Evolutionary conservation across 2,329 filamentous ascomycete species (phyloP), one percentile per base, ranked within the genome.

Genomic region (Pyrenochaeta sp.): DNA sequence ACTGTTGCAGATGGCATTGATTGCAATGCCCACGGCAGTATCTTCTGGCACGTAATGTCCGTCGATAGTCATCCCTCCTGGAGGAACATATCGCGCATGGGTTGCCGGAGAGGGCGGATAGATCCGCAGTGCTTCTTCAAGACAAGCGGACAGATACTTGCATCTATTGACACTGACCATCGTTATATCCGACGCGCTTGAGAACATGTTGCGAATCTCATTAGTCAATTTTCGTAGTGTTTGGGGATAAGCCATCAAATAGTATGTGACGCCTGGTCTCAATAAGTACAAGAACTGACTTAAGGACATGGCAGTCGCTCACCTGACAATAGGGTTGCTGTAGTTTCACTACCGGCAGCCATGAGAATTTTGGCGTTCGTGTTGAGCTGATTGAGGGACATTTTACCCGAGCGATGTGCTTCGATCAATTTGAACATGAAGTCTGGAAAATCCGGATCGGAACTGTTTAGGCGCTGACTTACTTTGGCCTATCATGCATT

Each of bases 121-220:
- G 14, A 43, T 21, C 7, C 40, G 62, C n/a, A 73, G 46, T 1
- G 55, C 58, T 42, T 74, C 72, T 17, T 69, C 56, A 2, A 43
- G 19, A 30, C 31, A 36, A 19, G 40, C 40, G 7, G 37, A 19
- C 17, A 31, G 35, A 17, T 18, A 14, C 8, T 9, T 27, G 8
- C 29, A 23, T 38, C 23, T 20, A 15, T 27, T 27, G 4, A 27
- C 24, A 14, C 24, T 14, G 11, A 14, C 22, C 11, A 48, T 34
- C 3, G 35, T 35, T 15, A 61, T 56, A 9, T 61, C 57, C 5
- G 42, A 35, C 3, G 44, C 13, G 10, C 21, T 37, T 7, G 15
- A 7, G 32, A 60, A 59, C 3, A 35, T 37, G 2, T 10, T 11
- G 11, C 55, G 43, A 13, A 59, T 44, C 34, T 59, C 55, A 0